Base-by-base conservation (phyloP, 768 basidiomycete genomes). In the Kwoniella bestiolae region DNA sequence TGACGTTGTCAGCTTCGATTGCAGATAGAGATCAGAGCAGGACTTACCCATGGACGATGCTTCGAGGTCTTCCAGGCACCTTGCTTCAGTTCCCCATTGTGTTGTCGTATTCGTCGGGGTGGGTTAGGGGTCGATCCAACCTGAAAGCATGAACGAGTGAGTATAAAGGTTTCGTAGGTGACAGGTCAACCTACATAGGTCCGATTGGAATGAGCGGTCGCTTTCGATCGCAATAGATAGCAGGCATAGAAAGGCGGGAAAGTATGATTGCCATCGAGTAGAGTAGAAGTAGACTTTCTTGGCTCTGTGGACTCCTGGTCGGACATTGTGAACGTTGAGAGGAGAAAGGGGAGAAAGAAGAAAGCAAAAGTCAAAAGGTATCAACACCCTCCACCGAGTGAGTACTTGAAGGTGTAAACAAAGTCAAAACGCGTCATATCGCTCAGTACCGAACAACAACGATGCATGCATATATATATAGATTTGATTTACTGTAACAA, bases 71-170 rank as follows among this genome's bases (percentile, higher is more conserved):
- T 89, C 79, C 83, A 84, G 9, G 90, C 91, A 18, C 91, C 91
- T 72, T 86, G 85, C 0, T 84, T 81, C 60, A 91, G 79, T 78
- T 89, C 87, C 29, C 91, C 91, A 81, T 93, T 93, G 78, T 93
- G 91, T 73, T 92, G 91, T 28, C 90, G 68, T 55, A 82, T 76
- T 34, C 83, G 49, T 16, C 82, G 56, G 2, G 82, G 81, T 9
- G 83, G 83, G 65, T 84, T 77, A 0, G 75, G 82, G 18, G 81
- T 82, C 1, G 80, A 82, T 0, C 83, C 83, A 28, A 84, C 79
- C 74, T 84, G 18, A 23, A 9, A n/a, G n/a, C n/a, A n/a, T n/a
- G n/a, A n/a, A n/a, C n/a, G n/a, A n/a, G n/a, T n/a, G n/a, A n/a
- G n/a, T n/a, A n/a, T n/a, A n/a, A n/a, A n/a, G n/a, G n/a, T n/a